Conservation (phyloP, 306 rosid genomes). For the Prosopis cineraria region DNA sequence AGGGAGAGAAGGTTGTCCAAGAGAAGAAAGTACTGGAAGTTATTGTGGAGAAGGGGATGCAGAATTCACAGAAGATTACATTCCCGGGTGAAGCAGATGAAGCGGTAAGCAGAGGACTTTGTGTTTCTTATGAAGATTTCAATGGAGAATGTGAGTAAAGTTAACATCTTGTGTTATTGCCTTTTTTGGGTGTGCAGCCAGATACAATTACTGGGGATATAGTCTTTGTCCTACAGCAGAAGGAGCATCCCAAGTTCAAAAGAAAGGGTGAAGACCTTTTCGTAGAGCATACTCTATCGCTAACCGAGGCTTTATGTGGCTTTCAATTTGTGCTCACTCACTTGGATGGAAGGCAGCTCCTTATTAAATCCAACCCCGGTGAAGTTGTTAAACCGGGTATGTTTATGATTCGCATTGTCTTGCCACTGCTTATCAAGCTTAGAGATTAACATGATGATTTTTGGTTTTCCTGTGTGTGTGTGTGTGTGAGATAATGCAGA, state of each 20-base stretch:
- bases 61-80: constrained; percentile 79
- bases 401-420: constrained; percentile 7
- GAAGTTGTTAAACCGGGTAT: constrained; percentile 94
- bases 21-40: constrained; percentile 97
- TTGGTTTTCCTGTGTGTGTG: not conserved
- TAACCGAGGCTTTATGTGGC: constrained; percentile 90
- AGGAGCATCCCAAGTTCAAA: constrained; percentile 87
- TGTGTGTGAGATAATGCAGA: constrained; percentile 44
- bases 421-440: not conserved
- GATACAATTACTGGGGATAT: constrained; percentile 96
- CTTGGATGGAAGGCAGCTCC: constrained; percentile 88
- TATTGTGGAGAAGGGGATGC: constrained; percentile 94
- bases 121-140: not conserved
- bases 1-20: constrained; percentile 92
- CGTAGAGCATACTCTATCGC: constrained; percentile 78
- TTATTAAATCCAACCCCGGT: constrained; percentile 85
- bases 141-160: not conserved
- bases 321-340: constrained; percentile 82
- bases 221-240: constrained; percentile 88
- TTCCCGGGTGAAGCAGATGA: constrained; percentile 99
- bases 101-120: constrained; percentile 50
- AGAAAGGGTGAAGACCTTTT: constrained; percentile 84
- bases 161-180: not conserved
- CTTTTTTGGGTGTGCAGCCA: constrained; percentile 57
- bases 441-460: not conserved